Evolutionary conservation across 352 stramenopile species (phyloP), one percentile per base, ranked within the genome.

Genomic region (Globisporangium polare): DNA sequence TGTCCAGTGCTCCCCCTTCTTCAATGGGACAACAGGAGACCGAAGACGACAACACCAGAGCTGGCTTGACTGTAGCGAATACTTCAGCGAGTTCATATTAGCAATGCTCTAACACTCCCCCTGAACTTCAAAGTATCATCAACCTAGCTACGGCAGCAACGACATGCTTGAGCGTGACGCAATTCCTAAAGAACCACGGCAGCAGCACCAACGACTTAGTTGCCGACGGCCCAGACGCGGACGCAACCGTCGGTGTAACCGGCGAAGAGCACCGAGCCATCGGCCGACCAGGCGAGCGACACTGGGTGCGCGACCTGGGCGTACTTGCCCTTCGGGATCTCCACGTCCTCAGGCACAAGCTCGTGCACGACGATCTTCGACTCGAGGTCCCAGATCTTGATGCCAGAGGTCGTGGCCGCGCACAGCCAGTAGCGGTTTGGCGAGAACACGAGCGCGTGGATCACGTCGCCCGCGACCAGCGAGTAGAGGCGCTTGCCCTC

Each of bases 351-450:
- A 5, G 95, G 95, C 62, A 89, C 79, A 65, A 99, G 79, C 68
- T 99, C 97, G 78, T 99, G 97, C 45, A 99, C 97, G 24, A 99
- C 86, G 64, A 98, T 86, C 95, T 99, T 99, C 59, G 85, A 98
- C 83, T 99, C 98, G 37, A 99, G 87, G 78, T 99, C 98, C 97
- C 97, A 99, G 84, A 99, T 99, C 92, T 99, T 99, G 88, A 99
- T 99, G 78, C 88, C 88, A 60, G 96, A 95, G 58, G 96, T 97
- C 37, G 98, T 99, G 63, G 97, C 97, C 53, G 98, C 97, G 83
- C 97, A 99, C 65, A 99, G 83, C 98, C 97, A 99, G 94, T 99
- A 99, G 62, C 97, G 95, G 91, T 99, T 99, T 62, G 98, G 98
- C 65, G 94, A 99, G 84, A 99, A 99, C 58, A 99, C 94, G 22